Base-by-base conservation (phyloP, 176 grass and related monocot genomes). In the Aegilops umbellulata region DNA sequence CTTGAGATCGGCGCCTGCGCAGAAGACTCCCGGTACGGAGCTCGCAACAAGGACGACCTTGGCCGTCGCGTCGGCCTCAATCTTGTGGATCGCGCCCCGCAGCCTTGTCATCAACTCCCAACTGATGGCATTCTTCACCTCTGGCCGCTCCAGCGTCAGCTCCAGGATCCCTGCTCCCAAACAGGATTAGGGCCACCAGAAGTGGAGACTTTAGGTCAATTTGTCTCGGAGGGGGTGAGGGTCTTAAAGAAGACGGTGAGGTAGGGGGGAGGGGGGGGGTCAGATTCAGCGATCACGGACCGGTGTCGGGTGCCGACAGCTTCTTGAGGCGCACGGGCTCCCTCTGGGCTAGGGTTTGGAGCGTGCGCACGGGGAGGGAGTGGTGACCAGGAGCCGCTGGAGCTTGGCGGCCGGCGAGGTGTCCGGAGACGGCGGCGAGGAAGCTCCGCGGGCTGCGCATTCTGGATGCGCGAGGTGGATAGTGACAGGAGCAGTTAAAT, bases 11-110 rank as follows among this genome's bases (percentile, higher is more conserved):
- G 94, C 90, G 23, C 94, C 94, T 25, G 92, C 92, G 38, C 90
- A 99, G 85, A 99, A 99, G 81, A 85, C 89, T 39, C 82, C 92
- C 20, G 90, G 87, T 55, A 95, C 90, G 3, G 88, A 92, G 74
- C 92, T 98, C 34, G 91, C 93, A n/a, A 98, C 55, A 60, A 98
- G 72, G 35, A 98, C 93, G 31, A 92, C 90, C 88, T 95, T 95
- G 44, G 84, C 76, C 10, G 84, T 67, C 16, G 83, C 24, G 65
- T 98, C 92, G 27, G 82, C 84, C 42, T 87, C 69, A 61, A 95
- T 77, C 42, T 20, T 84, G 78, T 95, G 46, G 23, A 92, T 72
- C 0, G 88, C 88, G 46, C 35, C 76, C 74, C 58, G 86, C 47
- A 94, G 35, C 51, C 80, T 76, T 61, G 76, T 87, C 69, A 93